Conservation (phyloP, 129 eudicot genomes). For the Lactuca sativa region DNA sequence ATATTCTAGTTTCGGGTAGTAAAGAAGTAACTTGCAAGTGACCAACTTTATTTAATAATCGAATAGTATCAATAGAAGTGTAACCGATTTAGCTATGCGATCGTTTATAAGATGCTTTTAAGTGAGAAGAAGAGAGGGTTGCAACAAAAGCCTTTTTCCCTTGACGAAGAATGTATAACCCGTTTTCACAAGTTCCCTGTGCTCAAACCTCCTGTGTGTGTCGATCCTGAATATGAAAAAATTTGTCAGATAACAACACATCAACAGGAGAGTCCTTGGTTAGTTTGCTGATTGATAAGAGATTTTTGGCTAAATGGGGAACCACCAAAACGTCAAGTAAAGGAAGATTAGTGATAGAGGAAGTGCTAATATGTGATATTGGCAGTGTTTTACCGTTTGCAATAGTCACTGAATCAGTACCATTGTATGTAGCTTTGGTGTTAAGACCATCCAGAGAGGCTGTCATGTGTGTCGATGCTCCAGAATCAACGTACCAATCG, state of each 20-base stretch:
- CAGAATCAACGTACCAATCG: constrained; percentile 1
- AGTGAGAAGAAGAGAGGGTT: too few relatives aligned
- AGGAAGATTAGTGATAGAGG: too few relatives aligned
- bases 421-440: not conserved
- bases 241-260: not conserved
- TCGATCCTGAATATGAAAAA: not conserved
- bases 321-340: too few relatives aligned
- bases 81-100: too few relatives aligned
- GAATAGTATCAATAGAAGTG: not conserved
- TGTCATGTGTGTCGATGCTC: not conserved
- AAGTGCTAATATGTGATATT: too few relatives aligned
- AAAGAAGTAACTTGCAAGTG: not conserved
- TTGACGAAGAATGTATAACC: too few relatives aligned
- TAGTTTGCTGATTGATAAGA: not conserved
- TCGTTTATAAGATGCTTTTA: too few relatives aligned
- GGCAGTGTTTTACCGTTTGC: too few relatives aligned
- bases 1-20: not conserved
- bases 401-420: too few relatives aligned
- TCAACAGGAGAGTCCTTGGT: not conserved
- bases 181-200: too few relatives aligned
- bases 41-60: not conserved
- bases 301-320: too few relatives aligned
- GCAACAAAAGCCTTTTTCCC: too few relatives aligned
- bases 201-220: not conserved
- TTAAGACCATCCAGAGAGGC: not conserved